These are phyloP conservation scores for Cercospora sp. DNA, from an alignment of 2,329 filamentous ascomycete species.

Conservation along the genomic window DNA sequence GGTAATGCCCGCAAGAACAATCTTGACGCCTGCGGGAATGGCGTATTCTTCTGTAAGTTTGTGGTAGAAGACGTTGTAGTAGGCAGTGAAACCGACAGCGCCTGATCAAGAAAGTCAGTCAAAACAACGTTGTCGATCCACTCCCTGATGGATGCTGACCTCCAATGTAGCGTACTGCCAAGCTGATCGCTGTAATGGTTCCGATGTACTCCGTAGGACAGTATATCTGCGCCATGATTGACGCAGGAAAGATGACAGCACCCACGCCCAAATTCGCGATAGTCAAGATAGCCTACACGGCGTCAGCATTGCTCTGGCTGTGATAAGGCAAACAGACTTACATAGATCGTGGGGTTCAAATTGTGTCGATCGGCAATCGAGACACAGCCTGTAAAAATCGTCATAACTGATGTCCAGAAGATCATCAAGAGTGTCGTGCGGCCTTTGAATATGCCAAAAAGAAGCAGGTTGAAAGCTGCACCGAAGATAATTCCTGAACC, in stretches of 20 bases:
- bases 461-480: constrained; percentile 58
- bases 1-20: constrained; percentile 7
- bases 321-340: neutral
- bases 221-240: constrained; percentile 66
- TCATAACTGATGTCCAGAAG: constrained; percentile 63
- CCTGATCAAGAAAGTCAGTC: neutral
- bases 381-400: constrained; percentile 51
- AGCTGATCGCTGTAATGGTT: constrained; percentile 66
- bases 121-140: neutral
- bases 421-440: constrained; percentile 63
- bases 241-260: constrained; percentile 66
- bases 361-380: constrained; percentile 32
- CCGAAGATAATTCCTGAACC: constrained; percentile 64
- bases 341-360: constrained; percentile 37
- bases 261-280: constrained; percentile 66
- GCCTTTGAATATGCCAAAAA: constrained; percentile 60
- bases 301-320: neutral
- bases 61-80: constrained; percentile 56
- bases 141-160: constrained; percentile 40
- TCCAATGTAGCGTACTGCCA: constrained; percentile 67
- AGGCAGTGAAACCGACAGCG: constrained; percentile 53
- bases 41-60: constrained; percentile 36
- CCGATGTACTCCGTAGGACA: constrained; percentile 69
- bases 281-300: constrained; percentile 50
- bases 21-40: constrained; percentile 17